Evolutionary conservation across 768 basidiomycete species (phyloP).

Genomic region (Tylopilus plumbeoviolaceoides): DNA sequence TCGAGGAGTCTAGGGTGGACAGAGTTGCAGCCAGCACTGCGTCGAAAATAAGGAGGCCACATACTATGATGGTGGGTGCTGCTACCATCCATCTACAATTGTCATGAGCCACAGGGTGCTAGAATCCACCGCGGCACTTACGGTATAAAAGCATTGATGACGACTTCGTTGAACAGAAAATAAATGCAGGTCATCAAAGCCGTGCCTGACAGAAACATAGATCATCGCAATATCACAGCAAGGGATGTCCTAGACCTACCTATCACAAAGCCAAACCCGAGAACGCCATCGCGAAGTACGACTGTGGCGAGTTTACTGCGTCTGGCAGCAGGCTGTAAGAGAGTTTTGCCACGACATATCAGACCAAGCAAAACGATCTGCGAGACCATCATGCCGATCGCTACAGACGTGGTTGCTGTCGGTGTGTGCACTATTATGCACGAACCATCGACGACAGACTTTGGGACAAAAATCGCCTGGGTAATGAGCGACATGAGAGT

Average conservation of each 20-base stretch:
- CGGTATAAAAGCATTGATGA: slow-evolving; percentile 18
- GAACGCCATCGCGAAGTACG: slow-evolving; percentile 14
- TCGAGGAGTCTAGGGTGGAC: slow-evolving; percentile 14
- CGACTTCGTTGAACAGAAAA: not conserved
- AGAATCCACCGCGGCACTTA: not conserved
- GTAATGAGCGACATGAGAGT: not conserved
- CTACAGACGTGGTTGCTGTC: not conserved
- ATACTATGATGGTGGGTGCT: slow-evolving; percentile 12
- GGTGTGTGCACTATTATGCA: slow-evolving; percentile 10
- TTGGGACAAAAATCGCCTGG: not conserved
- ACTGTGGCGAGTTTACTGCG: slow-evolving; percentile 12
- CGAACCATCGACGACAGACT: slow-evolving; percentile 4
- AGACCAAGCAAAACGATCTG: slow-evolving; percentile 15
- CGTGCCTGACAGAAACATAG: not conserved
- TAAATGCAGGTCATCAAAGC: not conserved
- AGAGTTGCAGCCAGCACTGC: not conserved
- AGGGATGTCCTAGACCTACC: slow-evolving; percentile 8
- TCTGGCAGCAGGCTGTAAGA: slow-evolving; percentile 6
- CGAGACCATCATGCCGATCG: slow-evolving; percentile 4
- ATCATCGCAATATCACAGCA: not conserved
- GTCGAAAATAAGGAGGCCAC: not conserved
- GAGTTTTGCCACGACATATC: slow-evolving; percentile 14
- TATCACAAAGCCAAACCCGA: slow-evolving; percentile 5
- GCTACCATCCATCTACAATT: slow-evolving; percentile 10
- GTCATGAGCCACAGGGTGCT: not conserved